Evolutionary conservation across 768 basidiomycete species (phyloP).

Genomic region (Leccinum barrowsii): DNA sequence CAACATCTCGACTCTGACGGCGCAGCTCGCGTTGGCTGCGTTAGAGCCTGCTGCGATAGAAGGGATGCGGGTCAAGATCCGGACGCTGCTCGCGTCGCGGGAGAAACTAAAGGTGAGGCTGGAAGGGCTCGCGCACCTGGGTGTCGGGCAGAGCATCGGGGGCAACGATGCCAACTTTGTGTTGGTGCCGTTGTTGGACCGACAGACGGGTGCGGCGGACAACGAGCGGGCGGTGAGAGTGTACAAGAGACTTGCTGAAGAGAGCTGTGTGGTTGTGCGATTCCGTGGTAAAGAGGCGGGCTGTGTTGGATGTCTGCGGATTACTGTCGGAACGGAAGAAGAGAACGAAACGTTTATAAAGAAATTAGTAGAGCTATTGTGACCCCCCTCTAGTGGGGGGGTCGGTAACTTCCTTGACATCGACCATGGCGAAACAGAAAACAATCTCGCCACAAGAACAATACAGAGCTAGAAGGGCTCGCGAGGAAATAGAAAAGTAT

Average conservation of each 20-base stretch:
- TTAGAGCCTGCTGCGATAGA: slow-evolving; percentile 62
- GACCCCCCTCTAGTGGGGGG: slow-evolving; percentile 16
- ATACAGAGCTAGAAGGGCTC: slow-evolving; percentile 52
- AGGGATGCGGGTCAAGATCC: slow-evolving; percentile 63
- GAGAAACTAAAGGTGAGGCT: slow-evolving; percentile 49
- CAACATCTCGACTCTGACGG: slow-evolving; percentile 90
- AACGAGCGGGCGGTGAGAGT: slow-evolving; percentile 57
- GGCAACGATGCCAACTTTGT: slow-evolving; percentile 85
- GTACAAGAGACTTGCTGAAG: slow-evolving; percentile 83
- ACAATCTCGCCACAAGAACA: slow-evolving; percentile 59
- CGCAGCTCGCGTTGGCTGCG: slow-evolving; percentile 75
- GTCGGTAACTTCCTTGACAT: neutral
- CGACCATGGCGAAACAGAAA: slow-evolving; percentile 49
- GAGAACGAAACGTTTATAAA: slow-evolving; percentile 67
- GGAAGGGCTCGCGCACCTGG: slow-evolving; percentile 42
- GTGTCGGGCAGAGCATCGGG: slow-evolving; percentile 69
- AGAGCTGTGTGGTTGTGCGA: slow-evolving; percentile 83
- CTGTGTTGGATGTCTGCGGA: slow-evolving; percentile 81
- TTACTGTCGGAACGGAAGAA: slow-evolving; percentile 81
- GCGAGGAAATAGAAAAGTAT: slow-evolving; percentile 59
- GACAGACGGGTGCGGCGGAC: slow-evolving; percentile 41
- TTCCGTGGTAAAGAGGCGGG: slow-evolving; percentile 85
- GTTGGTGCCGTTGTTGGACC: slow-evolving; percentile 5
- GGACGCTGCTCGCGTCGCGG: slow-evolving; percentile 58
- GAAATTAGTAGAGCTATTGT: slow-evolving; percentile 47